Percentiles rank a stretch among this genome's conserved stretches.
Conservation (phyloP, 805 yeast species). For the Saccharomyces kudriavzevii region DNA sequence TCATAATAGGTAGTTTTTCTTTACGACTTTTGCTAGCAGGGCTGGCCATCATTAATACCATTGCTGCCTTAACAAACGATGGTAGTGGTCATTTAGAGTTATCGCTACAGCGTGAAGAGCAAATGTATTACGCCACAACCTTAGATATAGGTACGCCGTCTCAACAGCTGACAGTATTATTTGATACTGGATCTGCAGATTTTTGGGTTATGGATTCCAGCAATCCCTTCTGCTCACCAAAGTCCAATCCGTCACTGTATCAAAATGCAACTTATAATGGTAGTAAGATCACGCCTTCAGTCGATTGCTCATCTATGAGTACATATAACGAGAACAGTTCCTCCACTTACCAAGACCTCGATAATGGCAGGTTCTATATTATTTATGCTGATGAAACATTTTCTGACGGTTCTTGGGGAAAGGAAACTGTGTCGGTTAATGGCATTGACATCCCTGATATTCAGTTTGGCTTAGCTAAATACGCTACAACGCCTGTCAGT, state of each 20-base stretch:
- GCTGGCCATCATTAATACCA: background rate
- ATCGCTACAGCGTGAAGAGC: conserved; percentile 11
- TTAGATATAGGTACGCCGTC: conserved; percentile 36
- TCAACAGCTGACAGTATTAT: conserved; percentile 34
- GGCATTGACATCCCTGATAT: conserved; percentile 39
- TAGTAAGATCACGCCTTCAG: conserved; percentile 7
- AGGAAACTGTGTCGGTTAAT: conserved; percentile 48
- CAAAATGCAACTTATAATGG: conserved; percentile 10
- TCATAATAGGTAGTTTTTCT: background rate
- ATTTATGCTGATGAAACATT: conserved; percentile 42
- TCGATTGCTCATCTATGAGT: conserved; percentile 16
- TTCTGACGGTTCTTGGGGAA: conserved; percentile 53
- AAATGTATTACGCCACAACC: conserved; percentile 24
- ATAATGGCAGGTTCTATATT: conserved; percentile 28
- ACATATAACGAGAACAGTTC: conserved; percentile 14
- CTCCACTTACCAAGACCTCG: conserved; percentile 6
- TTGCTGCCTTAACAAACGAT: background rate
- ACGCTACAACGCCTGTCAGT: conserved; percentile 41
- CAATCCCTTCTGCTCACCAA: conserved; percentile 24
- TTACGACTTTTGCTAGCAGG: background rate
- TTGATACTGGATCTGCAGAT: conserved; percentile 46
- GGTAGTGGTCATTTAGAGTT: conserved; percentile 3
- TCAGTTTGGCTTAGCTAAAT: conserved; percentile 61
- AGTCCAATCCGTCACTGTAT: background rate
- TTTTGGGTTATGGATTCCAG: conserved; percentile 38